These are phyloP conservation scores for Tuber microsphaerosporum DNA, from an alignment of 495 filamentous ascomycete genomes.

Conservation along the genomic window DNA sequence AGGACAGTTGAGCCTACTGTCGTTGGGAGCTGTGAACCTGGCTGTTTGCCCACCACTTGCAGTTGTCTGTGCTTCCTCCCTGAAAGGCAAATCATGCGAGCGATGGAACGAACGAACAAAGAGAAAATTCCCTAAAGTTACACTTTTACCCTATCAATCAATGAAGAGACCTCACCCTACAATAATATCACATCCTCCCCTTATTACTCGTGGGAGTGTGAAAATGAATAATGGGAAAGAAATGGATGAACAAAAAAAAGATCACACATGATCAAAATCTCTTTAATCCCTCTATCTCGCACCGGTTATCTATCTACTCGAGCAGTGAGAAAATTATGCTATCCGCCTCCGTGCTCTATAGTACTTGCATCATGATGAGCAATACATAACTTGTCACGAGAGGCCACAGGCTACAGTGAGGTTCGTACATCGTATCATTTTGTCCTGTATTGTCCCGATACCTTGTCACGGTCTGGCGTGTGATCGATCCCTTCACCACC, in stretches of 20 bases:
- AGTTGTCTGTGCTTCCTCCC: not conserved
- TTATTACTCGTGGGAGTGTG: not conserved
- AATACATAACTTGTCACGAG: not conserved
- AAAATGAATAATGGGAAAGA: not conserved
- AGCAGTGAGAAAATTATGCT: not conserved
- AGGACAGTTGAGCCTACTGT: not conserved
- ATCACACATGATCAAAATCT: not conserved
- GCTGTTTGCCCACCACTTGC: not conserved
- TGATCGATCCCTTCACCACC: not conserved
- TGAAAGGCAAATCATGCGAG: not conserved
- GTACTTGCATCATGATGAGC: not conserved
- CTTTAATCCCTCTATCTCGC: constrained; percentile 1
- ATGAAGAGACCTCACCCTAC: not conserved
- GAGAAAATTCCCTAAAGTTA: not conserved
- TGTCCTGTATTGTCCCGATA: not conserved
- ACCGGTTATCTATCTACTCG: not conserved
- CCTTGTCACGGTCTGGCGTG: not conserved
- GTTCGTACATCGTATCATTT: constrained; percentile 1
- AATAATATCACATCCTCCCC: not conserved
- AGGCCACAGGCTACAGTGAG: not conserved
- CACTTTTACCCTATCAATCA: not conserved
- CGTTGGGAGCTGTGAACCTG: not conserved
- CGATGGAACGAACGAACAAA: not conserved
- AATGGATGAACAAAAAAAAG: not conserved
- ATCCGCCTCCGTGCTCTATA: not conserved